Evolutionary conservation across 257 asterid genomes (phyloP).

Genomic region (Agastache rugosa): DNA sequence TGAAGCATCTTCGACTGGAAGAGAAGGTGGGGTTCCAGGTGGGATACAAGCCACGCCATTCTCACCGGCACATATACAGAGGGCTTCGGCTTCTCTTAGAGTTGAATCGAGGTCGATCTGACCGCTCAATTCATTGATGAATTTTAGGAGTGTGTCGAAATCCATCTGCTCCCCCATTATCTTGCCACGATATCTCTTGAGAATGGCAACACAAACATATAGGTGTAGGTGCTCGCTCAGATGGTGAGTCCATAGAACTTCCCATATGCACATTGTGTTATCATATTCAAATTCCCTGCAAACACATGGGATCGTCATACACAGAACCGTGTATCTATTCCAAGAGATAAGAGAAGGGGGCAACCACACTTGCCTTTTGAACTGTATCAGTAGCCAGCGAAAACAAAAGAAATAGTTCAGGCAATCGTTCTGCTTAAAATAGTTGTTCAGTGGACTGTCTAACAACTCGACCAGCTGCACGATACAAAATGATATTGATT

Average conservation of each 20-base stretch:
- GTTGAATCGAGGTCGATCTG: constrained; percentile 79
- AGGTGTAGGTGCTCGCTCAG: constrained; percentile 91
- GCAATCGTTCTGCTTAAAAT: constrained; percentile 86
- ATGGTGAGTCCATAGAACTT: constrained; percentile 91
- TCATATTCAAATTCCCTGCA: constrained; percentile 95
- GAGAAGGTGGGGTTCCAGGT: constrained; percentile 98
- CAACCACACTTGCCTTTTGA: constrained; percentile 73
- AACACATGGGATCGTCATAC: constrained; percentile 3
- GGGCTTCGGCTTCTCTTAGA: constrained; percentile 94
- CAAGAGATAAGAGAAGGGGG: neutral
- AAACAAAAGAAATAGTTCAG: constrained; percentile 97
- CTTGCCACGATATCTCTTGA: constrained; percentile 74
- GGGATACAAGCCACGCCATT: constrained; percentile 89
- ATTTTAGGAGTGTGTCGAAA: constrained; percentile 91
- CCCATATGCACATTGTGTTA: constrained; percentile 84
- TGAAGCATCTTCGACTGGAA: constrained; percentile 74
- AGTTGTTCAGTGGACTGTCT: constrained; percentile 88
- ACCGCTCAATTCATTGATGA: constrained; percentile 91
- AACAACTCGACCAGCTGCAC: constrained; percentile 93
- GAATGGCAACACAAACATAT: constrained; percentile 81
- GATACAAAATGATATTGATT: constrained; percentile 30
- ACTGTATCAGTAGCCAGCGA: constrained; percentile 98
- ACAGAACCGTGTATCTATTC: neutral
- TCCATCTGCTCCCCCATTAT: constrained; percentile 93
- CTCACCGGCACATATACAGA: constrained; percentile 93